phyloP scores from a whole-genome alignment of 2,329 filamentous ascomycete genomes.

The Coniella vitis region DNA sequence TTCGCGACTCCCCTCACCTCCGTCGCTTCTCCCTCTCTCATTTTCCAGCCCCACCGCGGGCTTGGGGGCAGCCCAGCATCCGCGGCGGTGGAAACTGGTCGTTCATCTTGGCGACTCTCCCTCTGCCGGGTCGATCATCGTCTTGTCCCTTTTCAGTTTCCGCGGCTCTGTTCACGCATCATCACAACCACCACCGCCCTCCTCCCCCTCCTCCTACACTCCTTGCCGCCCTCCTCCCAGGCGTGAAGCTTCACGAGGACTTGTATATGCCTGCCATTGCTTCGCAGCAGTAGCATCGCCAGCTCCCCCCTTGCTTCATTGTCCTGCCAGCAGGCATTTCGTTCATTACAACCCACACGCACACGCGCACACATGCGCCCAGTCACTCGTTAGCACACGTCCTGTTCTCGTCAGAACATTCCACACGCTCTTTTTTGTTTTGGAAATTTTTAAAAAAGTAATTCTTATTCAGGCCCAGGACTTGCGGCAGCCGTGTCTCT shows the following conservation, averaged over 20 bases:
- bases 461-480: constrained; percentile 2
- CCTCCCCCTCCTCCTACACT: neutral
- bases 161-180: constrained; percentile 8
- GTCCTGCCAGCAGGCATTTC: constrained; percentile 53
- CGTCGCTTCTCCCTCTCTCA: constrained; percentile 15
- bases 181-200: constrained; percentile 12
- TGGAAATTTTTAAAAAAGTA: neutral
- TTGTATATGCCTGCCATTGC: constrained; percentile 9
- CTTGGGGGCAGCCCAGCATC: neutral
- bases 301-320: constrained; percentile 16
- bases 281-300: constrained; percentile 7
- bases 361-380: too few relatives aligned
- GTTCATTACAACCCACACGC: constrained; percentile 45
- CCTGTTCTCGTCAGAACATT: constrained; percentile 9
- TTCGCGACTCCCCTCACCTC: constrained; percentile 11
- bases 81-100: constrained; percentile 9
- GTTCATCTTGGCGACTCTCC: constrained; percentile 12
- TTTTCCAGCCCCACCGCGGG: constrained; percentile 12
- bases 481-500: constrained; percentile 1
- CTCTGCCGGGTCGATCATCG: constrained; percentile 13
- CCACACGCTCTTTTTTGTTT: constrained; percentile 12
- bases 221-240: constrained; percentile 12
- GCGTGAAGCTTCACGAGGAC: constrained; percentile 16
- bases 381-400: constrained; percentile 27
- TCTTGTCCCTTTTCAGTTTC: constrained; percentile 13